These are phyloP conservation scores for Endocladia muricata DNA, from an alignment of 31 red algal species.

Conservation along the genomic window DNA sequence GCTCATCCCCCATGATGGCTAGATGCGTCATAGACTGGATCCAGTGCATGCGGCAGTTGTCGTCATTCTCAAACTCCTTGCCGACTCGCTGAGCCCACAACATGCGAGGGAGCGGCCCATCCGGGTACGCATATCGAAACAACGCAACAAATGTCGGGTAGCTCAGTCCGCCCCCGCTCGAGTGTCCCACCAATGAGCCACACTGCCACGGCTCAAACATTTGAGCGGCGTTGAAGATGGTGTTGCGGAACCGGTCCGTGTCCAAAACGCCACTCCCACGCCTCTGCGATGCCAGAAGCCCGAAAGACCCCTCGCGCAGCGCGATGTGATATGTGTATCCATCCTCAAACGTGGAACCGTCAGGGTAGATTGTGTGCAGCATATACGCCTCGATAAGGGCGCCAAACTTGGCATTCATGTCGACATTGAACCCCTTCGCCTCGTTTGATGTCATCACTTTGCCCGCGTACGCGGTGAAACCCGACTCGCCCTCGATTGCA, in stretches of 20 bases:
- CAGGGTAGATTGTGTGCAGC: slow-evolving; percentile 46
- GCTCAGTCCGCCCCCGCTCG: slow-evolving; percentile 33
- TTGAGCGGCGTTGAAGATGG: slow-evolving; percentile 61
- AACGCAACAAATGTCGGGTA: slow-evolving; percentile 16
- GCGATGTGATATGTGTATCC: slow-evolving; percentile 58
- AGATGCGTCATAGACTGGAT: slow-evolving; percentile 40
- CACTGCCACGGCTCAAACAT: slow-evolving; percentile 63
- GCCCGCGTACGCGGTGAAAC: slow-evolving; percentile 26
- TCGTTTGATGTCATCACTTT: slow-evolving; percentile 8
- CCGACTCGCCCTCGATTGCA: slow-evolving; percentile 45
- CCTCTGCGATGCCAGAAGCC: slow-evolving; percentile 37
- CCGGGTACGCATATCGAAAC: slow-evolving; percentile 29
- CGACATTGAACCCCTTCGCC: slow-evolving; percentile 35
- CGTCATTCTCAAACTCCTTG: slow-evolving; percentile 30
- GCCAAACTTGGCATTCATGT: slow-evolving; percentile 37
- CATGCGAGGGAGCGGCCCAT: slow-evolving; percentile 20
- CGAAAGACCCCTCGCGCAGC: slow-evolving; percentile 55
- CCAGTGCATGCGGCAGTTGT: slow-evolving; percentile 30
- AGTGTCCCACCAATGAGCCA: slow-evolving; percentile 47
- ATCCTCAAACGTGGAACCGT: slow-evolving; percentile 61
- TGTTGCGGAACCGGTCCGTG: slow-evolving; percentile 39
- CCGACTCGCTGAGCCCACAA: slow-evolving; percentile 46
- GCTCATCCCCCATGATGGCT: slow-evolving; percentile 43
- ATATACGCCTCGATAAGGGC: slow-evolving; percentile 46
- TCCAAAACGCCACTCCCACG: slow-evolving; percentile 49